A percentile compares a stretch with the other conserved stretches of the same genome.
phyloP scores from a whole-genome alignment of 1,139 yeast genomes.

The Yamadazyma pseudoaaseri region DNA sequence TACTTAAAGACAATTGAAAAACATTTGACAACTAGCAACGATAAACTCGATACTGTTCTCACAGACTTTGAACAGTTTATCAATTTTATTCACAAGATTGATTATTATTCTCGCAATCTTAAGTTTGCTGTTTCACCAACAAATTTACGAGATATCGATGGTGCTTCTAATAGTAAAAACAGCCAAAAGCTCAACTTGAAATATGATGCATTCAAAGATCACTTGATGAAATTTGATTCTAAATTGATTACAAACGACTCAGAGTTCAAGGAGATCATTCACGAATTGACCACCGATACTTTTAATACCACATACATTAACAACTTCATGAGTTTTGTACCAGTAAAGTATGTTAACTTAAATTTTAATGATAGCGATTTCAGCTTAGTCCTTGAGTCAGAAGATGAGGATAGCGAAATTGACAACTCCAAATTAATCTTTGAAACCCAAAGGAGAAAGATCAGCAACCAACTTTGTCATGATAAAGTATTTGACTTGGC shows the following conservation, averaged over 20 bases:
- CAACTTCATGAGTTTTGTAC: constrained; percentile 16
- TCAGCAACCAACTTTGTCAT: constrained; percentile 21
- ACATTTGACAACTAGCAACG: constrained; percentile 5
- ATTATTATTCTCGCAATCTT: constrained; percentile 14
- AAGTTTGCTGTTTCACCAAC: constrained; percentile 11
- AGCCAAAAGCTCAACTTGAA: not conserved
- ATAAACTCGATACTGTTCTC: constrained; percentile 7
- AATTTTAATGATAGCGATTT: constrained; percentile 17
- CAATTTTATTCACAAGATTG: constrained; percentile 16
- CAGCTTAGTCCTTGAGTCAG: constrained; percentile 15
- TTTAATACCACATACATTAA: constrained; percentile 12
- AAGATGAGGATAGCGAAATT: constrained; percentile 19
- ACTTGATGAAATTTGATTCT: constrained; percentile 13
- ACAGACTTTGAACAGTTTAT: constrained; percentile 17
- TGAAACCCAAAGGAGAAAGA: constrained; percentile 23
- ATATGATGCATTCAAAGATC: constrained; percentile 11
- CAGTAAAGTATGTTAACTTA: constrained; percentile 12
- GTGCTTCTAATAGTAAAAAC: constrained; percentile 3
- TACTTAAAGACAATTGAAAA: constrained; percentile 12
- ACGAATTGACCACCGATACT: constrained; percentile 12
- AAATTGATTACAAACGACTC: constrained; percentile 15
- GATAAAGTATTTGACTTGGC: constrained; percentile 28
- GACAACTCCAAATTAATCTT: constrained; percentile 22
- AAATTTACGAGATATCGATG: constrained; percentile 7
- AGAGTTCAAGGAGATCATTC: constrained; percentile 12